A percentile compares a stretch with the other conserved stretches of the same genome.
These are phyloP conservation scores for Oryza glumipatula DNA, from an alignment of 176 grass and related monocot species.

Conservation along the genomic window DNA sequence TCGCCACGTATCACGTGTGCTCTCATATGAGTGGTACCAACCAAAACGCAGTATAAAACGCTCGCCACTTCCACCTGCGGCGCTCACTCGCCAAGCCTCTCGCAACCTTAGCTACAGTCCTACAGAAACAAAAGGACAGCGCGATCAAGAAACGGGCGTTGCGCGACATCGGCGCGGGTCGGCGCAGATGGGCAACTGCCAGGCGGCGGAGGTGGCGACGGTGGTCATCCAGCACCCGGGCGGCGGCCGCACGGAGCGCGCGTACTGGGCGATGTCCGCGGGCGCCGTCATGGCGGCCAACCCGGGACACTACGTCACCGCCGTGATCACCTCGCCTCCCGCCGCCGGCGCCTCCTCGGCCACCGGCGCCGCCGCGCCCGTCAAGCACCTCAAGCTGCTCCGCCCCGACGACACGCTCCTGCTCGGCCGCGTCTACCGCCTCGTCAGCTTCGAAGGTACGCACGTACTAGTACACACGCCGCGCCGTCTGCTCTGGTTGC, in stretches of 20 bases:
- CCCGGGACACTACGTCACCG: conserved; percentile 90
- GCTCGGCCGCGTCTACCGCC: conserved; percentile 86
- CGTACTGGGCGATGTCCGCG: conserved; percentile 66
- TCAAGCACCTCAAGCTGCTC: conserved; percentile 95
- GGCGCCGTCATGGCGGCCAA: conserved; percentile 80
- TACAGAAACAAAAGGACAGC: neutral
- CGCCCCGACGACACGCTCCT: conserved; percentile 87
- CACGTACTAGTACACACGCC: no score
- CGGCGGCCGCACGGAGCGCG: conserved; percentile 67
- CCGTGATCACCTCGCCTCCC: conserved; percentile 55
- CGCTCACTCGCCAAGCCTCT: conserved; percentile 4
- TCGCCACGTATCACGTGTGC: conserved; percentile 12
- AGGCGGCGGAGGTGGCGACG: conserved; percentile 80
- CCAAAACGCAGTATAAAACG: conserved; percentile 34
- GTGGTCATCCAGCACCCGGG: conserved; percentile 80
- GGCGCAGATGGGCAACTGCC: conserved; percentile 82
- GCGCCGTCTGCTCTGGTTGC: neutral
- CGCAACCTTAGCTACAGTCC: neutral
- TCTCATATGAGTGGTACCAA: neutral
- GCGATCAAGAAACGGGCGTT: neutral
- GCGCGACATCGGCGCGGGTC: neutral
- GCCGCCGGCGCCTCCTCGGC: neutral
- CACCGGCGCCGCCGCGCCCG: neutral
- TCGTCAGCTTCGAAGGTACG: conserved; percentile 96
- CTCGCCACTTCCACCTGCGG: conserved; percentile 28